phyloP scores from a whole-genome alignment of 768 basidiomycete genomes.

The Mycena epipterygia region DNA sequence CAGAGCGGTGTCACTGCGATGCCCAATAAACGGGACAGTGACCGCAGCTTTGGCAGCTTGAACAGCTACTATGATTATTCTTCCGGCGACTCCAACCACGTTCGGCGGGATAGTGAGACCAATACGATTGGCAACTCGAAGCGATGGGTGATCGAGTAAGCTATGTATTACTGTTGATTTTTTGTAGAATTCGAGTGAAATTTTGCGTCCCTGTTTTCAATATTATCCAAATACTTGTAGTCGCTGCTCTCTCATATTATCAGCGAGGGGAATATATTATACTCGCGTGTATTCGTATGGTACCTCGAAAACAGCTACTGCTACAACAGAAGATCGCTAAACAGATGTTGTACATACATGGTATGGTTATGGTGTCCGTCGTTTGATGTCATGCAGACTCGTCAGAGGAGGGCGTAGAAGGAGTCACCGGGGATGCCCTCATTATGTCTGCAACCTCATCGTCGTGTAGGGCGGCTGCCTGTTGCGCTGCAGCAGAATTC shows the following conservation, averaged over 20 bases:
- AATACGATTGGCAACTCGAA: constrained; percentile 35
- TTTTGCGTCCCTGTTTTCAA: constrained; percentile 14
- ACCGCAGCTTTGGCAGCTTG: constrained; percentile 55
- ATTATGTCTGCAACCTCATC: constrained; percentile 71
- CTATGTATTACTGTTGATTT: constrained; percentile 1
- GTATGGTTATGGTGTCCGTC: neutral
- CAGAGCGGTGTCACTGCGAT: constrained; percentile 44
- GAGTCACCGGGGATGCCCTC: constrained; percentile 64
- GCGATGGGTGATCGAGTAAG: constrained; percentile 36
- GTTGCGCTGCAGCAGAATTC: constrained; percentile 65
- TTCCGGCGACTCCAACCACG: constrained; percentile 46
- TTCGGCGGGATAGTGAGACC: constrained; percentile 47
- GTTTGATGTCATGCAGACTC: constrained; percentile 17
- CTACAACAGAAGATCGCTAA: constrained; percentile 30
- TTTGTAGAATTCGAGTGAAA: constrained; percentile 29
- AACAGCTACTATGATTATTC: constrained; percentile 48
- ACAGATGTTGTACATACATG: constrained; percentile 18
- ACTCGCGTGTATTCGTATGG: constrained; percentile 24
- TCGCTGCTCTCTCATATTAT: too few relatives aligned
- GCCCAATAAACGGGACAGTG: constrained; percentile 54
- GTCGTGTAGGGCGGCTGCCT: constrained; percentile 69
- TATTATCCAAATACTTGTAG: too few relatives aligned
- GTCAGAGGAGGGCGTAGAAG: constrained; percentile 51
- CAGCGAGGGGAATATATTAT: too few relatives aligned
- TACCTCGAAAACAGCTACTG: constrained; percentile 29